phyloP scores from a whole-genome alignment of 306 rosid species.

The Quercus agrifolia region DNA sequence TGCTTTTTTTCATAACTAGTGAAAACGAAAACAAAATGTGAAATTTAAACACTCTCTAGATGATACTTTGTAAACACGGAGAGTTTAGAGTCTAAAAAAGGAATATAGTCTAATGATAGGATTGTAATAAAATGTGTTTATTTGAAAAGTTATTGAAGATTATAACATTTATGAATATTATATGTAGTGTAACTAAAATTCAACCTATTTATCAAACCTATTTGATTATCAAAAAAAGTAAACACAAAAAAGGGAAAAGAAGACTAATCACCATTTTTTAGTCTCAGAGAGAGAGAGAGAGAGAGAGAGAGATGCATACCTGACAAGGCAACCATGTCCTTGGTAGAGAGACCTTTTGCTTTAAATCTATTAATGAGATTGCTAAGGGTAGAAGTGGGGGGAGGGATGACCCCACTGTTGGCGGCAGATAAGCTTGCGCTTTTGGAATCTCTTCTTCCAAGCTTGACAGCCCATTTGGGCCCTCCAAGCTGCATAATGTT shows the following conservation, averaged over 20 bases:
- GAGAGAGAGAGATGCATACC: slow-evolving; percentile 36
- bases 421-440: slow-evolving; percentile 60
- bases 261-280: neutral
- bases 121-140: too few relatives aligned
- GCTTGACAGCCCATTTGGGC: slow-evolving; percentile 67
- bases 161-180: too few relatives aligned
- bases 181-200: too few relatives aligned
- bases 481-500: slow-evolving; percentile 64
- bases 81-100: too few relatives aligned
- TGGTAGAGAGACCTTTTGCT: slow-evolving; percentile 52
- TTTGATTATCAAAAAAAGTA: too few relatives aligned
- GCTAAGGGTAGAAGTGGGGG: slow-evolving; percentile 42
- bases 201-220: slow-evolving; percentile 10
- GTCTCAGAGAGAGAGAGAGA: neutral
- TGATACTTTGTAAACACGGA: too few relatives aligned
- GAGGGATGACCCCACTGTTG: slow-evolving; percentile 58
- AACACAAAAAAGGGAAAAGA: neutral
- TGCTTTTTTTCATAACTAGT: too few relatives aligned
- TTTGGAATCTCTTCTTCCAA: slow-evolving; percentile 86
- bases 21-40: too few relatives aligned
- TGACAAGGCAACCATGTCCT: slow-evolving; percentile 82
- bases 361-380: slow-evolving; percentile 40
- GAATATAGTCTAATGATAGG: too few relatives aligned
- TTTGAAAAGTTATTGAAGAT: too few relatives aligned
- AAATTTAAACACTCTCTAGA: too few relatives aligned